Percentiles rank a stretch among this genome's conserved stretches.
Evolutionary conservation across 2,329 filamentous ascomycete genomes (phyloP).

Genomic region (Fusarium sp.): DNA sequence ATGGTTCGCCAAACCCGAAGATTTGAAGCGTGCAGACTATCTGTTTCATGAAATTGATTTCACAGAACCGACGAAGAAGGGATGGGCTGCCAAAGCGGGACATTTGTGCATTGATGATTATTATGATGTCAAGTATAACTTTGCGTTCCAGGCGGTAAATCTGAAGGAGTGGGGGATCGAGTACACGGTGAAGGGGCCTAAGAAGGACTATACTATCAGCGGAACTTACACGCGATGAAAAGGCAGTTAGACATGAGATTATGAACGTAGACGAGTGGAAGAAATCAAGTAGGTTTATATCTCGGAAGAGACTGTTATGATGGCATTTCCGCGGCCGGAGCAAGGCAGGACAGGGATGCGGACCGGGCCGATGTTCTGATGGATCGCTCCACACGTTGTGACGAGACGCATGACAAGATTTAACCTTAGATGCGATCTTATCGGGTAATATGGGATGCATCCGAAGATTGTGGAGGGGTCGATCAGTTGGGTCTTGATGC

Average conservation of each 20-base stretch:
- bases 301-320: not conserved
- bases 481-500: not conserved
- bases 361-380: slow-evolving; percentile 15
- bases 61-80: slow-evolving; percentile 53
- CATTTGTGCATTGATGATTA: slow-evolving; percentile 80
- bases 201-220: slow-evolving; percentile 77
- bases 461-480: slow-evolving; percentile 6
- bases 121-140: slow-evolving; percentile 78
- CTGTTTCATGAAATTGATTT: slow-evolving; percentile 83
- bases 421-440: slow-evolving; percentile 14
- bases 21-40: slow-evolving; percentile 74
- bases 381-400: slow-evolving; percentile 12
- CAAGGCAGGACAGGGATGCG: not conserved
- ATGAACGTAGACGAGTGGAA: not conserved
- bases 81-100: slow-evolving; percentile 74
- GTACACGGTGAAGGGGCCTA: slow-evolving; percentile 77
- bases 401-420: slow-evolving; percentile 1
- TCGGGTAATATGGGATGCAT: slow-evolving; percentile 11
- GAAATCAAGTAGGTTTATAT: not conserved
- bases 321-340: slow-evolving; percentile 1
- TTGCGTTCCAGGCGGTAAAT: slow-evolving; percentile 70
- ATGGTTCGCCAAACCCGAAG: slow-evolving; percentile 79
- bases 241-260: too few relatives aligned
- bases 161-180: slow-evolving; percentile 70
- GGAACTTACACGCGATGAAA: slow-evolving; percentile 63